phyloP scores from a whole-genome alignment of 2,329 filamentous ascomycete genomes.

The Dryadomyces sulphureus region DNA sequence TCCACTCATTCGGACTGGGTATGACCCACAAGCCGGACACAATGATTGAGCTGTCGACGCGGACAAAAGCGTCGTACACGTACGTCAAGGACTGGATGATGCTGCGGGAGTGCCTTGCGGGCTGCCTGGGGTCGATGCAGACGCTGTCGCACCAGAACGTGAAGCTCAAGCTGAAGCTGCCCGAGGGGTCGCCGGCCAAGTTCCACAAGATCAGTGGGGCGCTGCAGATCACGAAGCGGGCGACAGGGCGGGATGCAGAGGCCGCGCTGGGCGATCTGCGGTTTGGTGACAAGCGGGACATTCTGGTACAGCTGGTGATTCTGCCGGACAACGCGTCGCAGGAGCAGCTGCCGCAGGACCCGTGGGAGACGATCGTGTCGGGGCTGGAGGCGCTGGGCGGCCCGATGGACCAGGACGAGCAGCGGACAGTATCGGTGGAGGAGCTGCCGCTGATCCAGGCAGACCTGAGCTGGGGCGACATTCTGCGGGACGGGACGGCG shows the following conservation, averaged over 20 bases:
- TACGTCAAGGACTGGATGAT: conserved; percentile 99
- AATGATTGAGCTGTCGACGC: conserved; percentile 91
- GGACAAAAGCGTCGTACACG: conserved; percentile 92
- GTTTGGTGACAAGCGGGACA: conserved; percentile 88
- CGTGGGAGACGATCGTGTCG: conserved; percentile 95
- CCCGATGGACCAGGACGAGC: conserved; percentile 71
- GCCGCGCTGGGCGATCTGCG: conserved; percentile 80
- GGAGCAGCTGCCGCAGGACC: conserved; percentile 79
- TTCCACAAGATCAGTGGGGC: conserved; percentile 98
- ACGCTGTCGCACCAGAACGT: conserved; percentile 97
- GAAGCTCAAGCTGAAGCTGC: conserved; percentile 83
- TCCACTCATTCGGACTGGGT: conserved; percentile 91
- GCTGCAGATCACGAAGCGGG: conserved; percentile 89
- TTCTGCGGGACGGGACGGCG: conserved; percentile 73
- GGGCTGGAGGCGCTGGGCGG: conserved; percentile 87
- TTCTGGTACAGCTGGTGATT: conserved; percentile 88
- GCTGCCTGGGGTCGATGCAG: conserved; percentile 82
- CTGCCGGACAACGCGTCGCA: conserved; percentile 69
- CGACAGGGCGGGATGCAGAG: conserved; percentile 86
- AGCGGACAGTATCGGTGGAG: conserved; percentile 72
- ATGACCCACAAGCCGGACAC: conserved; percentile 97
- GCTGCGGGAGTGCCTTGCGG: conserved; percentile 88
- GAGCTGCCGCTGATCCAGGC: conserved; percentile 92
- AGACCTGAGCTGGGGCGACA: conserved; percentile 84
- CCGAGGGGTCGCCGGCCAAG: conserved; percentile 91